phyloP scores from a whole-genome alignment of 2,329 filamentous ascomycete species.

The Laburnicola sp. region DNA sequence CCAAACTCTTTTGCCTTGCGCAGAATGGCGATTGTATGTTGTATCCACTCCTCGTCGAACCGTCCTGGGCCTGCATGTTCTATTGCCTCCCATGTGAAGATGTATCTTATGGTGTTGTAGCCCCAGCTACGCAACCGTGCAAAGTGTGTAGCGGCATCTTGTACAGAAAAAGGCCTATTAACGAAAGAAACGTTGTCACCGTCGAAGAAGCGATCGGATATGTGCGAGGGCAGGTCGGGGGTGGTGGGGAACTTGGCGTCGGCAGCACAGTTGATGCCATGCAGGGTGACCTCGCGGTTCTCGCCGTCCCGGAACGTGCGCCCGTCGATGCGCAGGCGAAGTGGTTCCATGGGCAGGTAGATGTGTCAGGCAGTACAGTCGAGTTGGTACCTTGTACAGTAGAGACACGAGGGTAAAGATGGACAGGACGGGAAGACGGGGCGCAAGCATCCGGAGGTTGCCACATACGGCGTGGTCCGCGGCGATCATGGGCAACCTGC shows the following conservation, averaged over 20 bases:
- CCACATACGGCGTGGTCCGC: background rate
- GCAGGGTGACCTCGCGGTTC: constrained; percentile 82
- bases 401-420: constrained; percentile 2
- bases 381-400: background rate
- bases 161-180: constrained; percentile 77
- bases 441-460: constrained; percentile 8
- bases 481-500: background rate
- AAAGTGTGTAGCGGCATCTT: constrained; percentile 86
- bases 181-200: constrained; percentile 91
- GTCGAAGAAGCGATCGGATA: constrained; percentile 81
- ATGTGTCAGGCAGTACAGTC: no score
- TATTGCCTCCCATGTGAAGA: constrained; percentile 99
- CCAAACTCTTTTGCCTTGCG: constrained; percentile 84
- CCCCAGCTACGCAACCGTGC: constrained; percentile 82
- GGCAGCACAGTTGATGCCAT: constrained; percentile 91
- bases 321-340: constrained; percentile 82
- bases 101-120: constrained; percentile 94
- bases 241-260: constrained; percentile 86
- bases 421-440: background rate
- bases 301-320: constrained; percentile 79
- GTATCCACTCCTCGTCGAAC: constrained; percentile 93
- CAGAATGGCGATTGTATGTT: constrained; percentile 84
- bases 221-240: constrained; percentile 80
- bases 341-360: constrained; percentile 63
- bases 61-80: constrained; percentile 86